A percentile compares a stretch with the other conserved stretches of the same genome.
Evolutionary conservation across 2,329 filamentous ascomycete species (phyloP).

Genomic region (Orbilia brochopaga): DNA sequence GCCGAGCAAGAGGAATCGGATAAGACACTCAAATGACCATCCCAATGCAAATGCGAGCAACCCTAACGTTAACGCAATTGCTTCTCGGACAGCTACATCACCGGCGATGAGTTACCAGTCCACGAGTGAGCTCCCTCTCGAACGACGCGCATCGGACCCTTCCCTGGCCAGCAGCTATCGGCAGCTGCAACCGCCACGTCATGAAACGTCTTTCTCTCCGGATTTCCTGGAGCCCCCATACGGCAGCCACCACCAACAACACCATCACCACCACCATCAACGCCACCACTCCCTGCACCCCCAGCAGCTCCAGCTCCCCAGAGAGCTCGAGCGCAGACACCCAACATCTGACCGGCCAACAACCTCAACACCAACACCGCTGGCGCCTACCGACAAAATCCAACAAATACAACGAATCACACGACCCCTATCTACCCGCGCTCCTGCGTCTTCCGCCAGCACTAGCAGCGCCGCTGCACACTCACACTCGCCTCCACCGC

Average conservation of each 20-base stretch:
- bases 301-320: conserved; percentile 17
- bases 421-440: conserved; percentile 34
- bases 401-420: conserved; percentile 53
- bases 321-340: conserved; percentile 22
- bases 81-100: conserved; percentile 49
- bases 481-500: conserved; percentile 8
- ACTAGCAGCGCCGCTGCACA: conserved; percentile 2
- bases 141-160: conserved; percentile 48
- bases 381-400: conserved; percentile 53
- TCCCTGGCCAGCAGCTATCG: conserved; percentile 31
- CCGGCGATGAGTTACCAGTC: conserved; percentile 36
- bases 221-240: conserved; percentile 53
- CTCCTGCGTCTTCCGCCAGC: conserved; percentile 16
- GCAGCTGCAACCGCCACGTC: conserved; percentile 41
- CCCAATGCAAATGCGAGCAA: conserved; percentile 33
- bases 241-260: conserved; percentile 18
- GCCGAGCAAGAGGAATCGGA: conserved; percentile 37
- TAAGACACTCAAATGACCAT: conserved; percentile 16
- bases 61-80: conserved; percentile 48
- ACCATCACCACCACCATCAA: conserved; percentile 5
- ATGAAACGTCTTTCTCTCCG: conserved; percentile 46
- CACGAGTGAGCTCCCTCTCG: conserved; percentile 46
- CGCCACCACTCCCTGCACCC: conserved; percentile 38
- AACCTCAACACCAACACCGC: conserved; percentile 34
- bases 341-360: conserved; percentile 42